A percentile compares a stretch with the other conserved stretches of the same genome.
These are phyloP conservation scores for Cenchrus americanus DNA, from an alignment of 176 grass and related monocot genomes.

Conservation along the genomic window DNA sequence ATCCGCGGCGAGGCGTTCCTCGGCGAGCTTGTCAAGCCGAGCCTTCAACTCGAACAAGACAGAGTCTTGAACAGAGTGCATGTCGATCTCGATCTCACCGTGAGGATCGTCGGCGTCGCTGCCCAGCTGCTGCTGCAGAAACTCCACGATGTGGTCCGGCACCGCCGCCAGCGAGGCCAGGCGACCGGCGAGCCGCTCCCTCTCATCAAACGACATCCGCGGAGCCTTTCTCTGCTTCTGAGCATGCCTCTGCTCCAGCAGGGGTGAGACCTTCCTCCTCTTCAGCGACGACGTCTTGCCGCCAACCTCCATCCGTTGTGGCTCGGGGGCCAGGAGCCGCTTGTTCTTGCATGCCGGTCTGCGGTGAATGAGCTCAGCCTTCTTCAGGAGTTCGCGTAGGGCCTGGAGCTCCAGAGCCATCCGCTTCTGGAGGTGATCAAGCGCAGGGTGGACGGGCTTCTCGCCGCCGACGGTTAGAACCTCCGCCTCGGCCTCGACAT, in stretches of 20 bases:
- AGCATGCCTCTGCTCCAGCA: neutral
- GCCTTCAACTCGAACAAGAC: neutral
- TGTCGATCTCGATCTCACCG: neutral
- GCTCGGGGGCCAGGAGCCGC: neutral
- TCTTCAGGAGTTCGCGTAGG: neutral
- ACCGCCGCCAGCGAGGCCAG: neutral
- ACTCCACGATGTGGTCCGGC: neutral
- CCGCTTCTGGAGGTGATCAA: neutral
- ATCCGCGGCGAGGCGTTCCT: neutral
- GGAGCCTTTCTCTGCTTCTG: neutral
- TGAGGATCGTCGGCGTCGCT: neutral
- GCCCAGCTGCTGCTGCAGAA: neutral
- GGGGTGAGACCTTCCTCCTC: neutral
- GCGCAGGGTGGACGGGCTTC: neutral
- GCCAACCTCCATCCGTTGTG: neutral
- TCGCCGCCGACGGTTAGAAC: neutral
- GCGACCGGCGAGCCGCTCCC: neutral
- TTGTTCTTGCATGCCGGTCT: too few species aligned
- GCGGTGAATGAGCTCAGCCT: neutral
- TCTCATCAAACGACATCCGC: neutral
- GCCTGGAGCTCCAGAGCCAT: conserved; percentile 6
- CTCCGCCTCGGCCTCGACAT: neutral
- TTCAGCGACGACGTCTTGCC: neutral
- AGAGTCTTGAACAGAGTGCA: neutral
- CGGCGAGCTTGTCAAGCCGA: neutral